Evolutionary conservation across 208 protist species (phyloP), one percentile per base, ranked within the genome.

Genomic region (Leishmania martiniquensis): DNA sequence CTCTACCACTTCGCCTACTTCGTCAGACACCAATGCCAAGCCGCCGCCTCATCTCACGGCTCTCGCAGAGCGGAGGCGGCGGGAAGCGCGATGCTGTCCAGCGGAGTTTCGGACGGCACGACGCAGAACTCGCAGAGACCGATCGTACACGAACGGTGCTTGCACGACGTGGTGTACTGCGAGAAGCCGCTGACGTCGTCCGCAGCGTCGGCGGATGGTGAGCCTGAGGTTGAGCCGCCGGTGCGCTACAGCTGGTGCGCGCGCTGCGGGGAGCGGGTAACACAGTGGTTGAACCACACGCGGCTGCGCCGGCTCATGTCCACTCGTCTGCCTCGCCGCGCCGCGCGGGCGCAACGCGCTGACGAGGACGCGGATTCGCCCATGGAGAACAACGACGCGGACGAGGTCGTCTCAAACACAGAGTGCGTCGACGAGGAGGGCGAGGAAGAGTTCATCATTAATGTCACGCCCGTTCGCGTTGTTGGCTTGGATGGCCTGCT

Each of bases 1-100:
- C 75, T 94, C 9, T 92, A 91, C 82, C 72, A 90, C 62, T 91
- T 92, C 45, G 85, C 85, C 0, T 88, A 88, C 75, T 87, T 88
- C 34, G 34, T 57, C 9, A 73, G 63, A 37, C 75, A 65, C n/a
- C 32, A 20, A 10, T 13, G 12, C n/a, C 45, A 45, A 59, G 55
- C 59, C 42, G 34, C 34, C 22, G 34, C 4, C 34, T 32, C 77
- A 10, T 47, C 59, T 4, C n/a, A 32, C 12, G 29, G 66, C 10
- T 34, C 20, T 13, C 12, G 42, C 7, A 44, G 17, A 39, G 39
- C 10, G n/a, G n/a, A 39, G 59, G 13, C 68, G 20, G 42, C 52
- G 37, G 65, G 6, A 42, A 67, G 59, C 12, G 37, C 54, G 20
- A 32, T 22, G 49, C 54, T 62, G 75, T 10, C n/a, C 45, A 13